Evolutionary conservation across 768 basidiomycete genomes (phyloP), one percentile per base, ranked within the genome.

Genomic region (Podaxis pistillaris): DNA sequence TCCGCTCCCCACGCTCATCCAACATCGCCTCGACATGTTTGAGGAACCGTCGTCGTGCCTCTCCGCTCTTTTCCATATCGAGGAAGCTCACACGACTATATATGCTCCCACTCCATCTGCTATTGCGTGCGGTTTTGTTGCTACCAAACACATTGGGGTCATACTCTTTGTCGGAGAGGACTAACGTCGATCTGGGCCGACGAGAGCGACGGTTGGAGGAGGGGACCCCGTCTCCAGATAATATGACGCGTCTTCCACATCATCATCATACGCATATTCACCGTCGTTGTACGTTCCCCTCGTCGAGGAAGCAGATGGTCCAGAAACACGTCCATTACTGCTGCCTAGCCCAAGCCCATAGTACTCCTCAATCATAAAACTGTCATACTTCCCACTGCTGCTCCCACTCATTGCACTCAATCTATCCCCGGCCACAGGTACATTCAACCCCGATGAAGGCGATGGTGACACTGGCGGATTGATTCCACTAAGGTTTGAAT

Each of bases 21-120:
- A 82, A 79, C 82, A 86, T 82, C 56, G 74, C 80, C 69, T 82
- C 82, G 17, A 88, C 83, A 36, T 81, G 73, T 63, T 74, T 68
- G 54, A 87, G 74, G 64, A 88, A 82, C 67, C 80, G 69, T 44
- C 79, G 78, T 60, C 85, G 72, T 56, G 79, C 76, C 67, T 76
- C 71, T 67, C 77, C 79, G 65, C 85, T 86, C 72, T 79, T 78
- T 28, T 83, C 81, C 17, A 74, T 70, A 64, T 87, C 85, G 68
- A 87, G 62, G 58, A 87, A 74, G 65, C 84, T 86, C 51, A 73
- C 70, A 7, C 83, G 81, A 64, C 81, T 81, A 67, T 85, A 82
- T 55, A 81, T 72, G 70, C 78, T 79, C 64, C 72, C 78, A 56
- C 79, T 81, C 74, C 78, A 82, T 54, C 79, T 76, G 62, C 76